Evolutionary conservation across 208 protist genomes (phyloP), one percentile per base, ranked within the genome.

Genomic region (Porcisia hertigi): DNA sequence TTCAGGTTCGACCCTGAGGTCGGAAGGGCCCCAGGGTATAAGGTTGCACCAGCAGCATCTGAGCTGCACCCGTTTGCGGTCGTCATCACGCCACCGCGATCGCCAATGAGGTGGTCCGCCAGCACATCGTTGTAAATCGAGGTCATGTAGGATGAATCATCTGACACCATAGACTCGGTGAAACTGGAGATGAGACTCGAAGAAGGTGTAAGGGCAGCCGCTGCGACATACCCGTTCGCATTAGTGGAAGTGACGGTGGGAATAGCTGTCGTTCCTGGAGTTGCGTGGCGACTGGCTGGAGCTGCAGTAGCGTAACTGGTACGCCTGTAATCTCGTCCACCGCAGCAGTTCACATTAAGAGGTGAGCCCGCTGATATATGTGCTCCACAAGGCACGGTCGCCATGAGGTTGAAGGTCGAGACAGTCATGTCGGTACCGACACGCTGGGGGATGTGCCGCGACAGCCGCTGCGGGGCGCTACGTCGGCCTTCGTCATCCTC

Each of bases 71-170:
- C 54, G 53, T 36, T 30, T 16, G 41, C 69, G 7, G 55, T 45
- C n/a, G 66, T 58, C 43, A 47, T 12, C 6, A 45, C 60, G 54
- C 54, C 60, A 66, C 45, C 43, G 9, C 67, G 67, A 65, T 74
- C 69, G n/a, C 74, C 79, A 73, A 76, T 85, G 52, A 96, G 87
- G 45, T 94, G 85, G 60, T 88, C 88, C 6, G 90, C 92, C n/a
- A 96, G 82, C 25, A 93, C 83, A 70, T 96, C 92, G 77, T 92
- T 94, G 79, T 96, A 96, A 36, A 96, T 84, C 23, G 92, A 96
- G 6, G 88, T 90, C 75, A 90, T 86, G 75, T 93, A 94, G 6
- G 85, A 86, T 14, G 90, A 94, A 77, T 96, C 92, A 71, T 96
- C 90, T 2, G 92, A 96, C 18, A 96, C 81, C 53, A 91, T 83